These are phyloP conservation scores for Fusarium stilboides DNA, from an alignment of 2,329 filamentous ascomycete genomes.

Conservation along the genomic window DNA sequence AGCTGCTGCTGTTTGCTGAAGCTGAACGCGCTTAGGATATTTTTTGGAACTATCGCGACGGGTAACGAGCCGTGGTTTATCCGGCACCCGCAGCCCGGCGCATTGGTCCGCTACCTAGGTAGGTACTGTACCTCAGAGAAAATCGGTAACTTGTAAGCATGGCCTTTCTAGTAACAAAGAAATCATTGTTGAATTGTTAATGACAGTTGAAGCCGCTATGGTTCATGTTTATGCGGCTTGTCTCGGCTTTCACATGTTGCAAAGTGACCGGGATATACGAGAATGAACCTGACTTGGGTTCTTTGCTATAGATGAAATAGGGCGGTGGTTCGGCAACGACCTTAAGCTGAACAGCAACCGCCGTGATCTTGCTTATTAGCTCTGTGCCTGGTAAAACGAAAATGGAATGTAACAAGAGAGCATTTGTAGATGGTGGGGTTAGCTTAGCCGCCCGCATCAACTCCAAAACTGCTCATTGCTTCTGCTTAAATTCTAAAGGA, in stretches of 20 bases:
- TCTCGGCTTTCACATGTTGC: not conserved
- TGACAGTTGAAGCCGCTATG: not conserved
- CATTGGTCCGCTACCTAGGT: conserved; percentile 8
- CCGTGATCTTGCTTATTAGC: not conserved
- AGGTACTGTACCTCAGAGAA: not conserved
- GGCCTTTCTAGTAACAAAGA: not conserved
- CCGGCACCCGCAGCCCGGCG: conserved; percentile 25
- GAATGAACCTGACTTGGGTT: not conserved
- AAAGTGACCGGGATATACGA: not conserved
- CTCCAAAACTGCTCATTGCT: conserved; percentile 25
- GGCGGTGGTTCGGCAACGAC: not conserved
- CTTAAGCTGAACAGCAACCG: not conserved
- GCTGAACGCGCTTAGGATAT: conserved; percentile 48
- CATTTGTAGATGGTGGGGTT: conserved; percentile 12
- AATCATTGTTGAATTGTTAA: conserved; percentile 5
- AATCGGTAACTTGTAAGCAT: not conserved
- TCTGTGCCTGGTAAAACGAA: not conserved
- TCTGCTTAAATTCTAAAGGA: conserved; percentile 16
- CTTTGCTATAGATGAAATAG: not conserved
- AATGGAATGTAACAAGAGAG: conserved; percentile 10
- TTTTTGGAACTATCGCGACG: conserved; percentile 52
- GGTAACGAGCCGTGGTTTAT: conserved; percentile 46
- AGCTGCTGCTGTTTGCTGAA: conserved; percentile 36
- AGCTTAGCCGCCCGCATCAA: conserved; percentile 17
- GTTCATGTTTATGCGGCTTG: not conserved